Conservation (phyloP, 352 stramenopile species). For the Globisporangium emineosum region DNA sequence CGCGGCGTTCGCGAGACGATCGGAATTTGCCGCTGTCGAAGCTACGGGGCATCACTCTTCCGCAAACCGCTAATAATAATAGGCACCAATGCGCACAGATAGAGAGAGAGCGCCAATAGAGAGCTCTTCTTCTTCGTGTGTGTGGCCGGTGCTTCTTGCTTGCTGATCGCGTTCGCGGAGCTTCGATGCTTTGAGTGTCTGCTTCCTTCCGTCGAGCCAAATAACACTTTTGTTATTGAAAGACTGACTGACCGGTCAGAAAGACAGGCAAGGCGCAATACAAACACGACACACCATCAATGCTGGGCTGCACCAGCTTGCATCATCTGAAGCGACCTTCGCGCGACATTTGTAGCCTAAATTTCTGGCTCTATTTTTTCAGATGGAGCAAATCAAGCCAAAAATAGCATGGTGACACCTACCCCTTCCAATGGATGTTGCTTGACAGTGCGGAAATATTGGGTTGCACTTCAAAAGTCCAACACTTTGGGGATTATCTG, state of each 20-base stretch:
- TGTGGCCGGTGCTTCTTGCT: background rate
- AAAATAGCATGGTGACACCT: background rate
- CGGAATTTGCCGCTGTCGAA: constrained; percentile 18
- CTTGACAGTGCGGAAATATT: background rate
- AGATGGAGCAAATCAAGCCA: background rate
- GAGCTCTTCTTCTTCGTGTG: background rate
- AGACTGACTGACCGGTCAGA: background rate
- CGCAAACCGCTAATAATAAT: background rate
- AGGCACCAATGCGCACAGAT: background rate
- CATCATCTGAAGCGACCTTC: constrained; percentile 12
- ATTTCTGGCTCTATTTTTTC: constrained; percentile 15
- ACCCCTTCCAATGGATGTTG: background rate
- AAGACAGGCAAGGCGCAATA: background rate
- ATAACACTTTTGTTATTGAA: background rate
- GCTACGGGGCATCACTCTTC: constrained; percentile 15
- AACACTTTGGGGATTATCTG: background rate
- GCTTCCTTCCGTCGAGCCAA: background rate
- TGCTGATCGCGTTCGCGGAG: background rate
- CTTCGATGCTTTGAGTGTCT: background rate
- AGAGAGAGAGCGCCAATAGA: constrained; percentile 2
- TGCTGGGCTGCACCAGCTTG: background rate
- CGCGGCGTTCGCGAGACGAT: constrained; percentile 44
- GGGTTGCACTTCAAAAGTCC: background rate
- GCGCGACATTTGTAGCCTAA: constrained; percentile 1
- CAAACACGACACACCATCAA: background rate